Evolutionary conservation across 2,329 filamentous ascomycete genomes (phyloP).

Genomic region (Verticillium isaacii): DNA sequence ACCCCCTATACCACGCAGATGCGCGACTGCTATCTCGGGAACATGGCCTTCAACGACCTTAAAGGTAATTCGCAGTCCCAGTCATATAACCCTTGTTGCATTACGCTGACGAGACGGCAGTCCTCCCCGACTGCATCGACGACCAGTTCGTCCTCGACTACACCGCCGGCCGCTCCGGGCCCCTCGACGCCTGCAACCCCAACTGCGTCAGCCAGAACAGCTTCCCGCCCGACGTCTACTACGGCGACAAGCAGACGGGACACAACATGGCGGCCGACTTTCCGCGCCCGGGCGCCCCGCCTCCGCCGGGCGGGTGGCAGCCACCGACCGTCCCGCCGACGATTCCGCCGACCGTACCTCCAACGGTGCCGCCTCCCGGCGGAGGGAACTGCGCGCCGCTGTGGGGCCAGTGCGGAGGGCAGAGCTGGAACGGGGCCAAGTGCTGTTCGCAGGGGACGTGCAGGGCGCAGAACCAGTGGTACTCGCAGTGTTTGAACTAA

Average conservation of each 20-base stretch:
- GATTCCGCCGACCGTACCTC: neutral
- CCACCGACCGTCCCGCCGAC: neutral
- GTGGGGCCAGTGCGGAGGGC: slow-evolving; percentile 9
- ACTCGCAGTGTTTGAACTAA: slow-evolving; percentile 11
- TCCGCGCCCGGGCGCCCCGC: neutral
- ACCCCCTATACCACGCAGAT: slow-evolving; percentile 10
- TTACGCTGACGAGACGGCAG: neutral
- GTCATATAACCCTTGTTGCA: neutral
- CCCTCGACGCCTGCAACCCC: slow-evolving; percentile 12
- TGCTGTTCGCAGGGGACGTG: slow-evolving; percentile 13
- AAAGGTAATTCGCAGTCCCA: slow-evolving; percentile 1
- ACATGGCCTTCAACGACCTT: slow-evolving; percentile 9
- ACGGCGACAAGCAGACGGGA: slow-evolving; percentile 10
- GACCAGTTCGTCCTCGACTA: slow-evolving; percentile 11
- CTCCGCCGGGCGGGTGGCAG: neutral
- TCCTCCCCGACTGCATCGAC: slow-evolving; percentile 10
- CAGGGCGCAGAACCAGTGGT: slow-evolving; percentile 12
- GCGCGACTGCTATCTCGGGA: slow-evolving; percentile 11
- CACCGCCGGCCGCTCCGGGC: slow-evolving; percentile 10
- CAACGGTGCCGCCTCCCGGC: neutral
- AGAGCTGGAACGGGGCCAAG: slow-evolving; percentile 12
- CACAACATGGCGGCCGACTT: slow-evolving; percentile 8
- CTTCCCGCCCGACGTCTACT: slow-evolving; percentile 10
- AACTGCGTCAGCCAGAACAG: slow-evolving; percentile 12
- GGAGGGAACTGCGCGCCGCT: slow-evolving; percentile 1